phyloP scores from a whole-genome alignment of 208 protist species.

The Angomonas ambiguus region DNA sequence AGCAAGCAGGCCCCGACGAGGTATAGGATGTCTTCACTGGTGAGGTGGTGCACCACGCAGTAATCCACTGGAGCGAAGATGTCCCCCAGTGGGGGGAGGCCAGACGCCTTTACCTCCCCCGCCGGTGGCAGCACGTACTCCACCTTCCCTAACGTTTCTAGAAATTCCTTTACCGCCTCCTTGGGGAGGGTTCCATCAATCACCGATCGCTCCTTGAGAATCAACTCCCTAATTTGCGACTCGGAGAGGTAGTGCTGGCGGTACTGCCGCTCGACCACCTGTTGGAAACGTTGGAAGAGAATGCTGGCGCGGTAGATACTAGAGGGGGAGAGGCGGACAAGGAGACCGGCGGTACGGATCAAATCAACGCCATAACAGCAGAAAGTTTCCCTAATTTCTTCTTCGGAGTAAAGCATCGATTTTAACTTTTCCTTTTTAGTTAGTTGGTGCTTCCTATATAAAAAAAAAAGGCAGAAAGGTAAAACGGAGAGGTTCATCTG shows the following conservation, averaged over 20 bases:
- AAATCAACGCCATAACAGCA: conserved; percentile 71
- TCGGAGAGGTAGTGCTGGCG: conserved; percentile 23
- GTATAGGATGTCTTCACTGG: conserved; percentile 68
- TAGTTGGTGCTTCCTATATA: too few relatives aligned
- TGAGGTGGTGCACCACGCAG: conserved; percentile 50
- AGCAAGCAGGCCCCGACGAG: conserved; percentile 76
- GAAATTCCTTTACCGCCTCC: conserved; percentile 3
- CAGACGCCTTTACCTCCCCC: conserved; percentile 32
- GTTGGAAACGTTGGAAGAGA: conserved; percentile 78
- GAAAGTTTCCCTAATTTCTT: background rate
- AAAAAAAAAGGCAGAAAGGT: background rate
- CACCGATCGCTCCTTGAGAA: background rate
- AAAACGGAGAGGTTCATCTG: background rate
- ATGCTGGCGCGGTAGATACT: conserved; percentile 63
- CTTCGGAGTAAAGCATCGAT: background rate
- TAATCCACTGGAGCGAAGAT: conserved; percentile 74
- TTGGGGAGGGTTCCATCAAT: background rate
- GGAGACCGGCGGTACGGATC: conserved; percentile 57
- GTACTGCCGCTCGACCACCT: conserved; percentile 30
- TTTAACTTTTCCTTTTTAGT: too few relatives aligned
- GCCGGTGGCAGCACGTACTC: conserved; percentile 58
- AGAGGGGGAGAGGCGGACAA: conserved; percentile 59
- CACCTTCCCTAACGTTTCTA: conserved; percentile 19
- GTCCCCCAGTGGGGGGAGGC: conserved; percentile 50
- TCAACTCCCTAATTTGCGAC: background rate